Evolutionary conservation across 305 asterid species (phyloP).

Genomic region (Ilex paraguariensis): DNA sequence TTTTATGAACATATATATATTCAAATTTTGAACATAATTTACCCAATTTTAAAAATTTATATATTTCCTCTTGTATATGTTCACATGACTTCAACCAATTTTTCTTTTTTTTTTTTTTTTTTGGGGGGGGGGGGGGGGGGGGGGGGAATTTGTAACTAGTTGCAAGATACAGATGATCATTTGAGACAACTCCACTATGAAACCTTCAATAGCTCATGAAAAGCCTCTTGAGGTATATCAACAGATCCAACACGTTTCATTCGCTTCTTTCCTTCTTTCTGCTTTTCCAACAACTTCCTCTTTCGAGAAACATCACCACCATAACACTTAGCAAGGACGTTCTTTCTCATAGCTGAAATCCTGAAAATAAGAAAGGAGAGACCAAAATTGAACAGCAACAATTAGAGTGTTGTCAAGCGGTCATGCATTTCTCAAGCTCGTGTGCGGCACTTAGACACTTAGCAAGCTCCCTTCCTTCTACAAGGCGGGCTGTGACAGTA

Average conservation of each 20-base stretch:
- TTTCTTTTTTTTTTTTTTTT: too few species aligned
- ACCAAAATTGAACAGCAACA: background rate
- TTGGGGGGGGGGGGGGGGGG: too few species aligned
- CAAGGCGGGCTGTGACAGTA: too few species aligned
- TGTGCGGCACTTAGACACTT: too few species aligned
- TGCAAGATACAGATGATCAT: too few species aligned
- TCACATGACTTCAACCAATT: too few species aligned
- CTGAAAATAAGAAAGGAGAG: constrained; percentile 24
- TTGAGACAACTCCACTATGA: constrained; percentile 32
- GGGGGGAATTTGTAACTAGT: background rate
- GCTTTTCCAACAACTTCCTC: constrained; percentile 87
- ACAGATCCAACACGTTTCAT: constrained; percentile 97
- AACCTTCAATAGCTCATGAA: constrained; percentile 77
- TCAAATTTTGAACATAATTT: too few species aligned
- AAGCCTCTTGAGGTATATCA: constrained; percentile 97
- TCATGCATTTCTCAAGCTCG: too few species aligned
- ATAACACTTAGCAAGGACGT: constrained; percentile 91
- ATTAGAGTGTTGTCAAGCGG: background rate
- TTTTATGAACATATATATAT: too few species aligned
- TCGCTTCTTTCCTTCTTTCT: constrained; percentile 97
- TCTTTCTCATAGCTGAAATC: constrained; percentile 91
- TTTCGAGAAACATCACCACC: constrained; percentile 90
- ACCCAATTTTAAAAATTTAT: too few species aligned
- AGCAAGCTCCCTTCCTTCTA: too few species aligned
- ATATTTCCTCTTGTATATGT: too few species aligned